Evolutionary conservation across 352 stramenopile genomes (phyloP), one percentile per base, ranked within the genome.

Genomic region (Elongisporangium undulatum): DNA sequence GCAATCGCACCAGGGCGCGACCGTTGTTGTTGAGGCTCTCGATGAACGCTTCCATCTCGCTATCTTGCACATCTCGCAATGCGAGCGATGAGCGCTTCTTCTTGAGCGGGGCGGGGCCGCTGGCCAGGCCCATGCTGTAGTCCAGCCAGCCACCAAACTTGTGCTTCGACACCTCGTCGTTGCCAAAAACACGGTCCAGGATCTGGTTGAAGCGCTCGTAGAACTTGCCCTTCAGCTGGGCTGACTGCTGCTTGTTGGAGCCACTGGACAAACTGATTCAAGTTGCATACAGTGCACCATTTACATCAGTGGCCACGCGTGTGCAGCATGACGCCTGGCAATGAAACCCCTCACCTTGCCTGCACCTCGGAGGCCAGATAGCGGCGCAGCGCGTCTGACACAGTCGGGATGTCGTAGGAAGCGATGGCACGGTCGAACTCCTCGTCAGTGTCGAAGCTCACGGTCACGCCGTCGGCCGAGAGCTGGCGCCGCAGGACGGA

Each of bases 171-270:
- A 81, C 61, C 0, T 85, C 63, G 67, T 94, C 82, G 39, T 75
- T 79, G 45, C 85, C 85, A 58, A 91, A 92, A 3, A 94, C 53
- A 34, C 85, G 82, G 67, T 94, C 85, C 29, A 94, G 59, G 20
- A 94, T 77, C 69, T 91, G 85, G 70, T 92, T 92, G 58, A 94
- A 91, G 24, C 85, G 85, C 63, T 92, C 85, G 68, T 94, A 94
- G 60, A 94, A 92, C 56, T 89, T 81, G 57, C 85, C 79, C 38
- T 87, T 85, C 29, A 88, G 69, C 63, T 92, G 85, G 17, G 75
- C 79, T n/a, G 81, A 88, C 61, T 90, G 80, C 23, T 81, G 82
- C 71, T 93, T 91, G 67, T 67, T 85, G 0, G 76, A 75, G 16
- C 77, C 70, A 1, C 66, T 66, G 8, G 74, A 80, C 26, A 87